These are phyloP conservation scores for Podila verticillata DNA, from an alignment of 192 early-diverging fungal genomes.

Conservation along the genomic window DNA sequence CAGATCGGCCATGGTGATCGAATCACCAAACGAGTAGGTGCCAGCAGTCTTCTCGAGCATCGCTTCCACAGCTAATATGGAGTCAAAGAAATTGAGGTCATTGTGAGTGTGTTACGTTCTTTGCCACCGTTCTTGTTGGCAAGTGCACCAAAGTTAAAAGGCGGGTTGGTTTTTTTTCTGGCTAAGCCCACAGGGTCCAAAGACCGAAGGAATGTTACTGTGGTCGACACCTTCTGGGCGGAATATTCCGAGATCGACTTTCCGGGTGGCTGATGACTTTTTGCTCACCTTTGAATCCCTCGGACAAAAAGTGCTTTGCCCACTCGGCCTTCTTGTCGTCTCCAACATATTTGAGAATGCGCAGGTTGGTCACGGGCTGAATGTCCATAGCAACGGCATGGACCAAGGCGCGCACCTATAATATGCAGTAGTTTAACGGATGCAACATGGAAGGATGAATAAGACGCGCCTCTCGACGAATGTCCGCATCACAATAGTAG, in stretches of 20 bases:
- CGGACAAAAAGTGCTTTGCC: constrained; percentile 63
- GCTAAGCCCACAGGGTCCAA: not conserved
- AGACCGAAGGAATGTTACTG: not conserved
- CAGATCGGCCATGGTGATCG: constrained; percentile 87
- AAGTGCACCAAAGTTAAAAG: too few relatives aligned
- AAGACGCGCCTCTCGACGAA: too few relatives aligned
- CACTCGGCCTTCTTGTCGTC: constrained; percentile 65
- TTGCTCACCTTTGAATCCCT: constrained; percentile 69
- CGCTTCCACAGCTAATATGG: constrained; percentile 65
- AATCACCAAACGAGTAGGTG: constrained; percentile 81
- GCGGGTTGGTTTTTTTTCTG: not conserved
- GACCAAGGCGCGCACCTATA: constrained; percentile 74
- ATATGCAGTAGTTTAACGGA: not conserved
- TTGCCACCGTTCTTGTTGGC: not conserved
- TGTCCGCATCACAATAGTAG: not conserved
- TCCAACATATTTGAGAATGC: constrained; percentile 71
- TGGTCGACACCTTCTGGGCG: too few relatives aligned
- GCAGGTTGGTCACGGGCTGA: constrained; percentile 89
- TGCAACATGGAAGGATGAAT: not conserved
- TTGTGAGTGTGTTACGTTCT: not conserved
- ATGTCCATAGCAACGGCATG: constrained; percentile 82
- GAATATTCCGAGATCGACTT: not conserved
- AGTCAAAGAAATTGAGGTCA: not conserved
- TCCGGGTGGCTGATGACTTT: not conserved
- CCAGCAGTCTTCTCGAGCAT: constrained; percentile 72